Percentiles rank a stretch among this genome's conserved stretches.
These are phyloP conservation scores for Agaricus subrufescens DNA, from an alignment of 768 basidiomycete species.

Conservation along the genomic window DNA sequence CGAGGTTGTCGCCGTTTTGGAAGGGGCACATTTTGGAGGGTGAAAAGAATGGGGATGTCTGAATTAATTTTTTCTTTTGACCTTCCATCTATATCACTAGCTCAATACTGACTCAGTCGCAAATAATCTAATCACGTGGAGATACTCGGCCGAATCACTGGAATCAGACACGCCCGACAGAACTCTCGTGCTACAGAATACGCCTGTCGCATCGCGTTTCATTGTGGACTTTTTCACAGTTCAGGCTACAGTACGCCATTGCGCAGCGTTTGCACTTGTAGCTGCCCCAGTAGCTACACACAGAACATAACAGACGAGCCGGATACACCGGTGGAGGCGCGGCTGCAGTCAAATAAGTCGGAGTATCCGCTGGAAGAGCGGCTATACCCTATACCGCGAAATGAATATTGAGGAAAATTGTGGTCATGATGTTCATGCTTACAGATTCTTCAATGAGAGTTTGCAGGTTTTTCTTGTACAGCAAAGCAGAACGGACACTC, in stretches of 20 bases:
- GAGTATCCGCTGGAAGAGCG: constrained; percentile 42
- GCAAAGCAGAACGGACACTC: constrained; percentile 72
- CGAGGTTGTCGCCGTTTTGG: constrained; percentile 43
- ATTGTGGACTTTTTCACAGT: constrained; percentile 68
- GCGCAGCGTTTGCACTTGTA: constrained; percentile 79
- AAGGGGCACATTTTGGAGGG: constrained; percentile 57
- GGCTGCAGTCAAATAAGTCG: constrained; percentile 70
- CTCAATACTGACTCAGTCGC: neutral
- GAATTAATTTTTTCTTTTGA: neutral
- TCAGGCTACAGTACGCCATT: constrained; percentile 69
- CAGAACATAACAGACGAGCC: constrained; percentile 71
- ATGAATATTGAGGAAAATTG: neutral
- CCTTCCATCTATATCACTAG: neutral
- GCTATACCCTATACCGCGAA: constrained; percentile 47
- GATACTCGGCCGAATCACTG: neutral
- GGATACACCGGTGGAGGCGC: constrained; percentile 59
- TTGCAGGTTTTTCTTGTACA: constrained; percentile 78
- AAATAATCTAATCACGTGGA: neutral
- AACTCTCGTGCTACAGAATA: constrained; percentile 35
- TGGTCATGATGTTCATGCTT: constrained; percentile 21
- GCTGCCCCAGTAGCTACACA: constrained; percentile 80
- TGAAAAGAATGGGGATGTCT: constrained; percentile 6
- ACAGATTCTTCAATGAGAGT: constrained; percentile 79
- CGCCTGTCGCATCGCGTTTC: constrained; percentile 82
- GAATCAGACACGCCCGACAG: no score